phyloP scores from a whole-genome alignment of 306 rosid species.

The Dicorynia guianensis region DNA sequence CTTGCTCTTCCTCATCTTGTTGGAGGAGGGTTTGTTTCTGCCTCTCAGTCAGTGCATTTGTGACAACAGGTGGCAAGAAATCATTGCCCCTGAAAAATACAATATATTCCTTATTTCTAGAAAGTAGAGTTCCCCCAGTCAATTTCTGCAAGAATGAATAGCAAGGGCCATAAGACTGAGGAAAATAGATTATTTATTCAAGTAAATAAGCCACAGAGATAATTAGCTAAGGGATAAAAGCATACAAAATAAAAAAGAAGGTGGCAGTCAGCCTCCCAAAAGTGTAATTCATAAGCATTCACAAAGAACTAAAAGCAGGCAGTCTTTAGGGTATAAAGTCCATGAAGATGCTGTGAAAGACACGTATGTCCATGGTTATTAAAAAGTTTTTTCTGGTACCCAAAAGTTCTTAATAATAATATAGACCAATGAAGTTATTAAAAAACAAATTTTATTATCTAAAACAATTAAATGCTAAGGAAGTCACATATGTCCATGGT shows the following conservation, averaged over 20 bases:
- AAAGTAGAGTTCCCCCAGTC: conserved; percentile 89
- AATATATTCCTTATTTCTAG: conserved; percentile 93
- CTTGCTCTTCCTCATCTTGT: conserved; percentile 85
- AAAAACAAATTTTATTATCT: not conserved
- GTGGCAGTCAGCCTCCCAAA: conserved; percentile 8
- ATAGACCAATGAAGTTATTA: not conserved
- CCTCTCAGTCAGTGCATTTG: conserved; percentile 71
- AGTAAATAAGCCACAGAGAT: conserved; percentile 22
- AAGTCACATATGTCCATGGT: not conserved
- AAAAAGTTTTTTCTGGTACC: not conserved
- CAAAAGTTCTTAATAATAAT: not conserved
- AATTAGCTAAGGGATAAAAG: conserved; percentile 16
- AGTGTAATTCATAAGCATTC: conserved; percentile 19
- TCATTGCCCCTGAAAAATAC: conserved; percentile 91
- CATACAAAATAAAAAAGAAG: conserved; percentile 21
- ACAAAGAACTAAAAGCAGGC: conserved; percentile 7
- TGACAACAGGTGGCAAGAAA: conserved; percentile 78
- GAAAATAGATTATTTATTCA: conserved; percentile 26
- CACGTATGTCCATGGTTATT: no score
- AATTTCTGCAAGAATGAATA: conserved; percentile 68
- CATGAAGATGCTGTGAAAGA: not conserved
- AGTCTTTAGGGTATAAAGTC: conserved; percentile 6
- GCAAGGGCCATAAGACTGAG: conserved; percentile 41
- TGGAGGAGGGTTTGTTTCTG: conserved; percentile 58
- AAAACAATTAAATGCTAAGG: conserved; percentile 8